Base-by-base conservation (phyloP, 1,284 basidiomycete genomes). In the Cutaneotrichosporon curvatum region DNA sequence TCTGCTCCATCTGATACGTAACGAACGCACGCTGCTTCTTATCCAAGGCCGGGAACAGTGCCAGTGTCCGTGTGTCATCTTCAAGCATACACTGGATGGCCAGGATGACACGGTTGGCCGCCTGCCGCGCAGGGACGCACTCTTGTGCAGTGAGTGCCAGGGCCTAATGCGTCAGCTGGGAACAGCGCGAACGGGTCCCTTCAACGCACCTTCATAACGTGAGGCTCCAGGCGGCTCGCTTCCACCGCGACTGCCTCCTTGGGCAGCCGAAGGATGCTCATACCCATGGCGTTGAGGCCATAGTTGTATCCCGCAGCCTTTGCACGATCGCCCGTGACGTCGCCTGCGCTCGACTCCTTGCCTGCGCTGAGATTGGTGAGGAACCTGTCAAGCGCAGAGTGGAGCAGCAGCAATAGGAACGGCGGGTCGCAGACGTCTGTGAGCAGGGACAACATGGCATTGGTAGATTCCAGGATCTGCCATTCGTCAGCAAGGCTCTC, bases 401-500 rank as follows among this genome's bases (percentile, higher is more conserved):
- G 58, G 4, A 70, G 31, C 10, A 58, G 47, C 0, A 58, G 51
- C 9, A 66, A 31, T 4, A 68, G 53, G 53, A 62, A 65, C 3
- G 64, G 55, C 4, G 65, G 65, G 36, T 67, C 61, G 15, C 60
- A 59, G n/a, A 62, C 58, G 37, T 63, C 59, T 0, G 56, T 51
- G 15, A 68, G 41, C 4, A 68, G 54, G 4, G 63, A 65, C 0
- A 68, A 48, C 23, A 68, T 52, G 8, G 66, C 60, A 40, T 66
- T 65, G 35, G 65, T 67, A 14, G 65, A 61, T 41, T 67, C 66
- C 10, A 65, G 58, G 6, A 67, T 56, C 66, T 68, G 46, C 25
- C 25, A 28, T 4, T n/a, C 5, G 40, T 21, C 15, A 37, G 47
- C 8, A 2, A 16, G 11, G 8, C 11, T 14, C 16, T 15, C 3